Evolutionary conservation across 2,329 filamentous ascomycete genomes (phyloP).

Genomic region (Daldinia sp.): DNA sequence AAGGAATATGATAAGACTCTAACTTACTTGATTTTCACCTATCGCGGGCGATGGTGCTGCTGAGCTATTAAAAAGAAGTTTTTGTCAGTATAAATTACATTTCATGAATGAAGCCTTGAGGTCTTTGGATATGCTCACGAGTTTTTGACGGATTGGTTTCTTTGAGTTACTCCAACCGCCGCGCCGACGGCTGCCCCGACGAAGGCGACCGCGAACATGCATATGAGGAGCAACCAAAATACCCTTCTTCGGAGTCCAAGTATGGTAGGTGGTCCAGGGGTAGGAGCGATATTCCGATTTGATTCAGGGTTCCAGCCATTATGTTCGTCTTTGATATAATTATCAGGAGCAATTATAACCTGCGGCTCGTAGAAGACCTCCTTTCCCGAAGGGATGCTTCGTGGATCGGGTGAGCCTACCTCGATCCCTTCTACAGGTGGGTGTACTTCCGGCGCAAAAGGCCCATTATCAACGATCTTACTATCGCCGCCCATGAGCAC

Average conservation of each 20-base stretch:
- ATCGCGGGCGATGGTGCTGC: not conserved
- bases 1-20: not conserved
- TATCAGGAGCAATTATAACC: conserved; percentile 15
- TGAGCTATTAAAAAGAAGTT: not conserved
- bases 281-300: not conserved
- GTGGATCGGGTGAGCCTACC: conserved; percentile 20
- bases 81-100: not conserved
- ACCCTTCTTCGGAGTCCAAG: conserved; percentile 28
- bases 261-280: conserved; percentile 10
- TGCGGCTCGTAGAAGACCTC: conserved; percentile 36
- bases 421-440: conserved; percentile 39
- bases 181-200: conserved; percentile 35
- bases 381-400: conserved; percentile 32
- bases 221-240: conserved; percentile 31
- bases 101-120: not conserved
- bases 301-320: not conserved
- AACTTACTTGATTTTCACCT: not conserved
- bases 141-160: conserved; percentile 8
- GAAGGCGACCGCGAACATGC: conserved; percentile 30
- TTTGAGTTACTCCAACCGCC: conserved; percentile 36
- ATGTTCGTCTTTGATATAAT: not conserved
- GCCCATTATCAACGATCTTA: not conserved
- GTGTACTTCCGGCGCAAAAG: conserved; percentile 34
- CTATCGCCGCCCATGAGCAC: conserved; percentile 8
- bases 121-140: conserved; percentile 25